Evolutionary conservation across 106 monocot species (phyloP), one percentile per base, ranked within the genome.

Genomic region (Iris macrosiphon): DNA sequence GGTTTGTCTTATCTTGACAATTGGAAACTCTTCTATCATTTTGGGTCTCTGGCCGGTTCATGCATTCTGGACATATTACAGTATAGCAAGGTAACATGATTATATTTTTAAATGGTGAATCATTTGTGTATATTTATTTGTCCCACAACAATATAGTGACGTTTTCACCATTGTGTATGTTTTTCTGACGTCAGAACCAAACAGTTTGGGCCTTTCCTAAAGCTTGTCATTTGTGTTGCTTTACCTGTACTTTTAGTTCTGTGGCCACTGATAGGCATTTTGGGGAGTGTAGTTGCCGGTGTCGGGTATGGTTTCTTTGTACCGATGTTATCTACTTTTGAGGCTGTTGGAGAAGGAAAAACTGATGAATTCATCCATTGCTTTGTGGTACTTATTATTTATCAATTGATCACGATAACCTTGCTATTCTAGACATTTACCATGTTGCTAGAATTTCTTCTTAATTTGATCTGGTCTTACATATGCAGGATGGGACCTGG

Each of bases 21-120:
- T 63, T 48, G 96, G 96, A 59, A 86, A 91, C 66, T 83, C 83
- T 34, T 83, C 80, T 12, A 56, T 91, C 39, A 81, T 98, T 51
- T 35, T 98, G 30, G 83, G 90, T 34, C 80, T 98, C 24, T 98
- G 90, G 90, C 96, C 96, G 30, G 91, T 55, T 18, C 96, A 98
- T 63, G 68, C 49, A 46, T 12, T 83, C 30, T 98, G 87, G 86
- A 87, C 90, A 45, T 80, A 50, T 68, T 98, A 83, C 69, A 87
- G 66, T 59, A 59, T 98, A 64, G 58, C 57, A 35, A 91, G 86
- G 96, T 98, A 71, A 49, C 39, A 4, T 31, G 11, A n/a, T n/a
- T n/a, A n/a, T n/a, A 26, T 34, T 23, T 9, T 2, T 23, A 27
- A 23, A 14, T 53, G 30, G 15, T 7, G 27, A 54, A 13, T 51